A percentile compares a stretch with the other conserved stretches of the same genome.
These are phyloP conservation scores for Candida boleticola DNA, from an alignment of 805 yeast genomes.

Conservation along the genomic window DNA sequence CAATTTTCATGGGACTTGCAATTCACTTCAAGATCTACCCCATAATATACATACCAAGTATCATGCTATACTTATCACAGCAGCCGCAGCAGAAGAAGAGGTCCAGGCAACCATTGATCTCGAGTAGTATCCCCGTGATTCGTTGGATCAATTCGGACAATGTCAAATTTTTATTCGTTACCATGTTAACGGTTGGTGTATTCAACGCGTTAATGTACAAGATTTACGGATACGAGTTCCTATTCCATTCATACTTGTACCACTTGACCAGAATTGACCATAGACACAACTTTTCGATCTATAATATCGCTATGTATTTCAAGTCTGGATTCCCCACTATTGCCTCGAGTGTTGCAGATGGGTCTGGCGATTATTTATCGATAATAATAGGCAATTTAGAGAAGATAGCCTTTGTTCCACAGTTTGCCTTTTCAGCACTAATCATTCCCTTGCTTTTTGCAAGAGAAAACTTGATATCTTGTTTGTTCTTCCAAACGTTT, in stretches of 20 bases:
- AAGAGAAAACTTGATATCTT: conserved; percentile 25
- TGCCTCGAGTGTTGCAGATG: neutral
- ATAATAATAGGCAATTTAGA: conserved; percentile 27
- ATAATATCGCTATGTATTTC: conserved; percentile 70
- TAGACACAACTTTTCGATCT: conserved; percentile 90
- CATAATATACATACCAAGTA: conserved; percentile 77
- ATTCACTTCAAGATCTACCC: conserved; percentile 94
- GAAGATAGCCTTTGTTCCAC: conserved; percentile 80
- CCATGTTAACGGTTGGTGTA: conserved; percentile 41
- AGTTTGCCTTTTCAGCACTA: conserved; percentile 56
- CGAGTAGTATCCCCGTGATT: conserved; percentile 26
- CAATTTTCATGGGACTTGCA: conserved; percentile 64
- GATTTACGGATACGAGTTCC: conserved; percentile 70
- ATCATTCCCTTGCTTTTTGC: conserved; percentile 53
- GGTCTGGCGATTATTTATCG: neutral
- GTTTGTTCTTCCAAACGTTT: conserved; percentile 42
- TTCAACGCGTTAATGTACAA: conserved; percentile 62
- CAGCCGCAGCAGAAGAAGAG: conserved; percentile 11
- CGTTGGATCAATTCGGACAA: conserved; percentile 40
- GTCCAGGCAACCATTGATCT: neutral
- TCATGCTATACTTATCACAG: conserved; percentile 44
- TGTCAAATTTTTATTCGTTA: conserved; percentile 25
- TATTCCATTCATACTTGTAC: conserved; percentile 76
- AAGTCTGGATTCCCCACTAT: conserved; percentile 38
- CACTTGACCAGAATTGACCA: conserved; percentile 86